Base-by-base conservation (phyloP, 805 yeast genomes). In the Schwanniomyces yamadae region DNA sequence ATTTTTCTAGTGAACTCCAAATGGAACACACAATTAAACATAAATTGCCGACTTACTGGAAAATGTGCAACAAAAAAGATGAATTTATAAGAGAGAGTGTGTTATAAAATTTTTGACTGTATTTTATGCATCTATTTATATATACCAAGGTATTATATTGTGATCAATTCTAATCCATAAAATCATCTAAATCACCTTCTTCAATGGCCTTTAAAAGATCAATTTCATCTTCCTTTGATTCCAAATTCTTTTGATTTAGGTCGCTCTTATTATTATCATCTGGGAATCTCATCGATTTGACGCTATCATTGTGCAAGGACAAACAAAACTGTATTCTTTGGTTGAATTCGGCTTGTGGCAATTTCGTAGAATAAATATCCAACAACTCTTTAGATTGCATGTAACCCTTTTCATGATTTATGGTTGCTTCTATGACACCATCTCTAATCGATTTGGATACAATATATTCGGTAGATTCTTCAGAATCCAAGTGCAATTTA, bases 381-480 rank as follows among this genome's bases (percentile, higher is more conserved):
- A 79, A 66, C 40, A 87, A 66, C 60, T 93, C 99, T 49, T 80
- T 82, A 24, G 95, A 83, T 65, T 89, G 90, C 84, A 93, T 90
- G 59, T 69, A 90, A 2, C 97, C 97, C 44, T 78, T 73, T 55
- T 86, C 87, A 63, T 90, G 96, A 58, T 93, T 86, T 49, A 93
- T 84, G 37, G 80, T 77, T 3, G 99, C 98, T 54, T 93, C 98
- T 57, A 93, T 87, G 34, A 93, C 98, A 41, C 96, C 96, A 59
- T 93, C 99, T 54, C 96, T 81, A 40, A 93, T 91, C 17, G 97
- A 93, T 69, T 93, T 91, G 24, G 96, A 87, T 15, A 93, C 96
- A 60, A 93, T 89, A 60, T 91, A 93, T 67, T 93, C 99, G 1
- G 96, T 95, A 50, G 91, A 82, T 55, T 93, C 90, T 67, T 93